Conservation (phyloP, 768 basidiomycete species). For the Pleurotus djamor region DNA sequence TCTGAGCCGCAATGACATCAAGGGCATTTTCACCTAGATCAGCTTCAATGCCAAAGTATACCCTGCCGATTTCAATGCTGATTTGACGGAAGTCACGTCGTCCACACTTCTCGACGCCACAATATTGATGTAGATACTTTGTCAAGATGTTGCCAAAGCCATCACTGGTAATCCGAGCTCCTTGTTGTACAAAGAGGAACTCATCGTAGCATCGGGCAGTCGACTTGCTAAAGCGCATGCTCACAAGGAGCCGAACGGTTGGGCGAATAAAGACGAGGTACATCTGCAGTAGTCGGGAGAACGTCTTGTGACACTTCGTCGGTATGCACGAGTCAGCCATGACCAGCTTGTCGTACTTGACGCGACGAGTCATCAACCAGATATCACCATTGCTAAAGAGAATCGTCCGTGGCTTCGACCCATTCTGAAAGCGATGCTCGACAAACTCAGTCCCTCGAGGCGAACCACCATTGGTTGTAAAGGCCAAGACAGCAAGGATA, state of each 20-base stretch:
- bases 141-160: background rate
- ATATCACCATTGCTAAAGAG: slow-evolving; percentile 6
- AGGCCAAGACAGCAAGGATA: slow-evolving; percentile 3
- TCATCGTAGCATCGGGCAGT: slow-evolving; percentile 8
- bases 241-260: slow-evolving; percentile 8
- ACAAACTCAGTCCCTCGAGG: slow-evolving; percentile 10
- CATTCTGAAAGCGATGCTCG: slow-evolving; percentile 13
- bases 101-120: slow-evolving; percentile 3
- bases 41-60: slow-evolving; percentile 15
- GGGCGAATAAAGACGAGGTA: slow-evolving; percentile 14
- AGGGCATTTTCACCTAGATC: slow-evolving; percentile 12
- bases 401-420: slow-evolving; percentile 4
- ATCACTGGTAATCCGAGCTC: background rate
- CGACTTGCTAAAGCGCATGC: background rate
- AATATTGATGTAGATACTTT: slow-evolving; percentile 5
- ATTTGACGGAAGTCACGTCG: slow-evolving; percentile 14
- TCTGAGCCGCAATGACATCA: slow-evolving; percentile 11
- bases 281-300: slow-evolving; percentile 4
- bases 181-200: slow-evolving; percentile 12
- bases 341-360: slow-evolving; percentile 9
- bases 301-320: slow-evolving; percentile 4
- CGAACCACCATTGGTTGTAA: slow-evolving; percentile 6
- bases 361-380: slow-evolving; percentile 12
- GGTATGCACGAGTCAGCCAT: slow-evolving; percentile 14
- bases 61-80: slow-evolving; percentile 13